A percentile compares a stretch with the other conserved stretches of the same genome.
Conservation (phyloP, 176 grass and related monocot genomes). For the Secale cereale region DNA sequence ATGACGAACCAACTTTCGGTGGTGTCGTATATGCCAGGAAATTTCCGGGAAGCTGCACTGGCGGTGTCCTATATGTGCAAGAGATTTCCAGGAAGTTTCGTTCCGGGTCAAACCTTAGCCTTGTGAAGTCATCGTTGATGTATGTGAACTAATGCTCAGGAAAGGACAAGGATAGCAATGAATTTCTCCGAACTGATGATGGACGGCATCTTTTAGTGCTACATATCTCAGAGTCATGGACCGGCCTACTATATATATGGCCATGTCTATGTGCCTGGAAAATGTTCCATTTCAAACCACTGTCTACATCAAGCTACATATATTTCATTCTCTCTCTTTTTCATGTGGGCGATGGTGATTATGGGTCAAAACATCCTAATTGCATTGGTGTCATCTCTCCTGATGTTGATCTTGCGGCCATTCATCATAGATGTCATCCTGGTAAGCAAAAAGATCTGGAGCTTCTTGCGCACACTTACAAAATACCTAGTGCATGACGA, state of each 20-base stretch:
- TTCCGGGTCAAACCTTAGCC: background rate
- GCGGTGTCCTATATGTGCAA: background rate
- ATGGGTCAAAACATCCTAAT: background rate
- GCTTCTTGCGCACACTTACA: background rate
- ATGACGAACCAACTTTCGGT: background rate
- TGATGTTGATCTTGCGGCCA: constrained; percentile 6
- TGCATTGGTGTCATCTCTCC: background rate
- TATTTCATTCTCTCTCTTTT: background rate
- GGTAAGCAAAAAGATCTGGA: background rate
- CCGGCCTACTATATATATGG: background rate
- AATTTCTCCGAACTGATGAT: background rate
- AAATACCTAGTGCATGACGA: background rate
- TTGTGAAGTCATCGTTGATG: background rate
- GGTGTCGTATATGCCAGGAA: background rate
- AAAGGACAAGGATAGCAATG: background rate
- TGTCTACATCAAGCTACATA: background rate
- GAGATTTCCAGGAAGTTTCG: background rate
- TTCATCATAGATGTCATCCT: background rate
- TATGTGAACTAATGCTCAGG: background rate
- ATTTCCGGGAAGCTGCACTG: background rate
- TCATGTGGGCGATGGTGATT: background rate
- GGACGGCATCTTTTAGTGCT: too few species aligned
- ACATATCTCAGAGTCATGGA: background rate
- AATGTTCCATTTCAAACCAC: background rate
- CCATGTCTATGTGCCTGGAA: background rate